phyloP scores from a whole-genome alignment of 73 alveolate species.

The Paramecium pentaurelia region DNA sequence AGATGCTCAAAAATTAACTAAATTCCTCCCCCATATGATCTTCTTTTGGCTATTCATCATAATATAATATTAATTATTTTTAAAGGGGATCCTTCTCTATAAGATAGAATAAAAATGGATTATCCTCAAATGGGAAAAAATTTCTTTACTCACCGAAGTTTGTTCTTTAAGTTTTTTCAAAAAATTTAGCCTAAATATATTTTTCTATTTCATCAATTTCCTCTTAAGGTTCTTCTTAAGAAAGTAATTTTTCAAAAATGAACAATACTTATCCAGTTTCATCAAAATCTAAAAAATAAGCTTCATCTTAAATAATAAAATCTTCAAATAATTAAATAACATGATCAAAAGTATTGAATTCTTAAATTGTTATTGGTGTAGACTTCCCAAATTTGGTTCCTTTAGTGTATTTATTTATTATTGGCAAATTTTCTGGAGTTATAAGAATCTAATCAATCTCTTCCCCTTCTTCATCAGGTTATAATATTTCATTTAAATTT shows the following conservation, averaged over 20 bases:
- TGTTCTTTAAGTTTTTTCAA: not conserved
- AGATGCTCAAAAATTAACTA: not conserved
- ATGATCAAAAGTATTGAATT: not conserved
- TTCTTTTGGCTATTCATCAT: not conserved
- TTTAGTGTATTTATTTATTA: not conserved
- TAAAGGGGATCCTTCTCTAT: not conserved
- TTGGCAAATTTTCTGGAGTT: not conserved
- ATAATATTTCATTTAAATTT: not conserved
- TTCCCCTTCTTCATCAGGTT: not conserved
- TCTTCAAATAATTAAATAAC: slow-evolving; percentile 34
- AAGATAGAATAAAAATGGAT: not conserved
- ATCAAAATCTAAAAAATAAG: slow-evolving; percentile 13
- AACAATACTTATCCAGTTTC: not conserved
- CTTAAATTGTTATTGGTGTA: not conserved
- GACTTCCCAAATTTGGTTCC: not conserved
- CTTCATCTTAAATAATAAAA: not conserved
- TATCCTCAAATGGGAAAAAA: slow-evolving; percentile 14
- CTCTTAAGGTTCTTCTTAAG: not conserved
- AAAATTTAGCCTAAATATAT: not conserved
- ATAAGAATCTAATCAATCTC: not conserved
- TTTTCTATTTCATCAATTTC: not conserved
- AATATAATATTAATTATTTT: not conserved
- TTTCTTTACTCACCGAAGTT: not conserved
- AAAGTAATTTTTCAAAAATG: not conserved
- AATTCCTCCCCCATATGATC: not conserved